These are phyloP conservation scores for Tilletiaria anomala DNA, from an alignment of 1,284 basidiomycete genomes.

Conservation along the genomic window DNA sequence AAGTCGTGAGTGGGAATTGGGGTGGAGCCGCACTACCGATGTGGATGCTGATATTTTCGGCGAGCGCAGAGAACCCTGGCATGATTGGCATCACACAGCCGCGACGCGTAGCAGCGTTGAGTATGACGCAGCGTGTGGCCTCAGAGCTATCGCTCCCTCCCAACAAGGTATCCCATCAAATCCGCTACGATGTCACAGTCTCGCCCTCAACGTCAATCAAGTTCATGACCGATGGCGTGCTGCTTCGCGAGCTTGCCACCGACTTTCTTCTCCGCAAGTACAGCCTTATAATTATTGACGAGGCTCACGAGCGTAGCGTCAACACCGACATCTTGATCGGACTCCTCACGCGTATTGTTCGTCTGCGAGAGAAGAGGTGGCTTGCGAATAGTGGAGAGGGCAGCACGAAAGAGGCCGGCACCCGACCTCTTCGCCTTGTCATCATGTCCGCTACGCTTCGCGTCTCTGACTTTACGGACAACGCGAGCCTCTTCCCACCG, in stretches of 20 bases:
- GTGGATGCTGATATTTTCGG: constrained; percentile 1
- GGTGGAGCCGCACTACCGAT: neutral
- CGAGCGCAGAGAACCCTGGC: constrained; percentile 70
- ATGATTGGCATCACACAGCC: constrained; percentile 98
- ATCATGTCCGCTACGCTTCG: constrained; percentile 99
- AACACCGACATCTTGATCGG: constrained; percentile 97
- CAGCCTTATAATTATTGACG: constrained; percentile 77
- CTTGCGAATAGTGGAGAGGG: constrained; percentile 9
- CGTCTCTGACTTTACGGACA: constrained; percentile 80
- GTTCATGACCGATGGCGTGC: constrained; percentile 98
- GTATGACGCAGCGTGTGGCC: constrained; percentile 81
- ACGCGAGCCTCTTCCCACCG: constrained; percentile 69
- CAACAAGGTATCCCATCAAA: constrained; percentile 82
- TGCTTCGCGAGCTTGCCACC: constrained; percentile 76
- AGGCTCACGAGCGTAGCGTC: constrained; percentile 94
- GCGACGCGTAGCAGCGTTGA: constrained; percentile 88
- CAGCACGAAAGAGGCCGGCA: constrained; percentile 3
- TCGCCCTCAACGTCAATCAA: constrained; percentile 81
- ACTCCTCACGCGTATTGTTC: constrained; percentile 78
- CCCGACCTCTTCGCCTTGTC: constrained; percentile 69
- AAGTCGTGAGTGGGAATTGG: constrained; percentile 48
- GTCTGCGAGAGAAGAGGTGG: constrained; percentile 51
- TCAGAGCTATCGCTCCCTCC: constrained; percentile 64
- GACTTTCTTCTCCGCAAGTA: constrained; percentile 85
- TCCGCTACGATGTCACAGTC: constrained; percentile 88